Evolutionary conservation across 2,329 filamentous ascomycete genomes (phyloP), one percentile per base, ranked within the genome.

Genomic region (Ascochyta koolunga): DNA sequence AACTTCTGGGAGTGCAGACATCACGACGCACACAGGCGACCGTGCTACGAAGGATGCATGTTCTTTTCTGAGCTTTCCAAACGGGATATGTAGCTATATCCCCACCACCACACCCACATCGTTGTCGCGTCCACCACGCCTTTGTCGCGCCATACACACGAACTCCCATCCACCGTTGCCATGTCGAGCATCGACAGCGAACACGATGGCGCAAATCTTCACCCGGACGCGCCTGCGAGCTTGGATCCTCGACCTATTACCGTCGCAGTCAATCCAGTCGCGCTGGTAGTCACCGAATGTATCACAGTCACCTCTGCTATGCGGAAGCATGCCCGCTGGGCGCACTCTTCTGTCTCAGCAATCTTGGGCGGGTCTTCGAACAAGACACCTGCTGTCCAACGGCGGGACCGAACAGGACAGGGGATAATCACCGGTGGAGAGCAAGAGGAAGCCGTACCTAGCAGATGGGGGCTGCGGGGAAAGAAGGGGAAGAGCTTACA

Each of bases 281-380:
- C 92, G 42, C 81, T 99, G 67, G 92, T 99, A 62, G 96, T 96
- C 60, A 96, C 93, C 77, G 95, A 99, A 87, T 99, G 95, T 77
- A 98, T 98, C 72, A 93, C 93, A 39, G 93, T 99, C 78, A 98
- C 95, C 13, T 97, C 93, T 59, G 92, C 93, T 57, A 97, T 99
- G 84, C 93, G 96, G 70, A 99, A 99, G 79, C 89, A 97, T 84
- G 90, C 92, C 61, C 89, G 95, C 62, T 98, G 93, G 82, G 91
- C 92, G 41, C 93, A 98, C 74, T 96, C 93, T 11, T 97, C 93
- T 5, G 95, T 99, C 38, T 92, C 95, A 32, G 93, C 93, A 47
- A 99, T 99, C 57, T 82, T 99, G 27, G 95, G 95, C 44, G 91
- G 91, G 61, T 82, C 80, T 31, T 79, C 82, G 48, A 79, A 81